A percentile compares a stretch with the other conserved stretches of the same genome.
These are phyloP conservation scores for Picea sitchensis DNA, from an alignment of 75 land plant species.

Conservation along the genomic window DNA sequence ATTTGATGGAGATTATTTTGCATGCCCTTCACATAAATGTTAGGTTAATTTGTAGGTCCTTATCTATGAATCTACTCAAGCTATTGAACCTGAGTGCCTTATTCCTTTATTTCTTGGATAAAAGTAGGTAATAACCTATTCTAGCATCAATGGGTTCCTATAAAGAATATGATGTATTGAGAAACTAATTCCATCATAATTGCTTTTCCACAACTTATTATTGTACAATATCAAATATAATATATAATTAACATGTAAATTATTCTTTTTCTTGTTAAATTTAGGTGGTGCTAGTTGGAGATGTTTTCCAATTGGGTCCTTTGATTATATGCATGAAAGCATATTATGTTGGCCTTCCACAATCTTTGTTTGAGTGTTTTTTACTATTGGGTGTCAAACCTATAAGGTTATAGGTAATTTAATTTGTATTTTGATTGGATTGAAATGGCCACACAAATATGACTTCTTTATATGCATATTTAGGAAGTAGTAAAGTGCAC, in stretches of 20 bases:
- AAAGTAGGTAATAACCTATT: conserved; percentile 63
- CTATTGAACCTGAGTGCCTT: conserved; percentile 98
- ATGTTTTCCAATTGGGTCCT: conserved; percentile 98
- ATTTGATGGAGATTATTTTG: neutral
- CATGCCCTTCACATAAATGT: neutral
- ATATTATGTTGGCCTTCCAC: conserved; percentile 91
- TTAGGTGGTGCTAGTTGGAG: conserved; percentile 96
- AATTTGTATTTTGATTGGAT: neutral
- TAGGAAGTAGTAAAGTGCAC: neutral
- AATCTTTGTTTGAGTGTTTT: conserved; percentile 96
- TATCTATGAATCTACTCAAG: conserved; percentile 98
- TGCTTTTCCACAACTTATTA: too few relatives aligned
- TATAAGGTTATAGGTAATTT: conserved; percentile 78
- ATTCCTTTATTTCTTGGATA: conserved; percentile 96
- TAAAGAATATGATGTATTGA: neutral
- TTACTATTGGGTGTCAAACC: conserved; percentile 95
- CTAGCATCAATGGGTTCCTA: neutral
- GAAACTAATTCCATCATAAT: too few relatives aligned
- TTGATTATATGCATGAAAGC: conserved; percentile 99
- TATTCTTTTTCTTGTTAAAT: neutral
- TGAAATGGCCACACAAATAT: conserved; percentile 10
- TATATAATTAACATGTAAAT: too few relatives aligned
- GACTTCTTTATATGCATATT: neutral
- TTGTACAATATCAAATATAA: too few relatives aligned
- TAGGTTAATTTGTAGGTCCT: conserved; percentile 54